Conservation (phyloP, 2,329 filamentous ascomycete genomes). For the Tolypocladium ophioglossoides region DNA sequence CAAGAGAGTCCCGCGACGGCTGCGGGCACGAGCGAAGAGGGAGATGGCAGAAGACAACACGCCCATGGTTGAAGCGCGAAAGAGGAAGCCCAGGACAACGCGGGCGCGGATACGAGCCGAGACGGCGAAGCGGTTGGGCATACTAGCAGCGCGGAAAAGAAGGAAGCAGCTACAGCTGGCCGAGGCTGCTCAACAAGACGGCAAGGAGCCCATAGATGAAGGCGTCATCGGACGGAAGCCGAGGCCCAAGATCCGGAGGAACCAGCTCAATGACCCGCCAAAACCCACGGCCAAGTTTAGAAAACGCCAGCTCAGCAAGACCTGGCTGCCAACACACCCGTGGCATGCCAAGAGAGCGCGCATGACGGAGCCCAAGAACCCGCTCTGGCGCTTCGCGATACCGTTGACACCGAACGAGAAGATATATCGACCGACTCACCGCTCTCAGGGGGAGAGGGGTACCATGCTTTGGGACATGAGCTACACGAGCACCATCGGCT, state of each 20-base stretch:
- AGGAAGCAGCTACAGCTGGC: conserved; percentile 26
- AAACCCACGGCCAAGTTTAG: conserved; percentile 57
- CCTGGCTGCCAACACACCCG: conserved; percentile 88
- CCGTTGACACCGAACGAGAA: conserved; percentile 83
- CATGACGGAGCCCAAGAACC: conserved; percentile 70
- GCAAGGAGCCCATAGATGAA: conserved; percentile 4
- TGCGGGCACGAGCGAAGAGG: conserved; percentile 56
- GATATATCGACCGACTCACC: conserved; percentile 77
- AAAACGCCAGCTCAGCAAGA: conserved; percentile 79
- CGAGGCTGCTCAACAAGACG: conserved; percentile 9
- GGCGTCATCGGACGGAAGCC: conserved; percentile 18
- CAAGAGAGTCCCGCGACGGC: conserved; percentile 71
- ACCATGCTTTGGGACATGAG: conserved; percentile 88
- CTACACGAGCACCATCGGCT: conserved; percentile 77
- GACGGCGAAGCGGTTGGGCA: conserved; percentile 60
- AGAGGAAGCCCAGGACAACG: conserved; percentile 49
- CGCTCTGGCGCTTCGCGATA: conserved; percentile 84
- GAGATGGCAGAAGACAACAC: conserved; percentile 90
- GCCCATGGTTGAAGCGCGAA: conserved; percentile 59
- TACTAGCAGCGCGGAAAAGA: conserved; percentile 47
- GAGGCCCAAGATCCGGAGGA: conserved; percentile 59
- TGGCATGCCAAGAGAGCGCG: conserved; percentile 88
- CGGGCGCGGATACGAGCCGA: conserved; percentile 57
- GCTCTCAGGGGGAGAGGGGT: conserved; percentile 64
- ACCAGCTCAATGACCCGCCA: conserved; percentile 52